Base-by-base conservation (phyloP, 768 basidiomycete species). In the Leccinum pellstonianum region DNA sequence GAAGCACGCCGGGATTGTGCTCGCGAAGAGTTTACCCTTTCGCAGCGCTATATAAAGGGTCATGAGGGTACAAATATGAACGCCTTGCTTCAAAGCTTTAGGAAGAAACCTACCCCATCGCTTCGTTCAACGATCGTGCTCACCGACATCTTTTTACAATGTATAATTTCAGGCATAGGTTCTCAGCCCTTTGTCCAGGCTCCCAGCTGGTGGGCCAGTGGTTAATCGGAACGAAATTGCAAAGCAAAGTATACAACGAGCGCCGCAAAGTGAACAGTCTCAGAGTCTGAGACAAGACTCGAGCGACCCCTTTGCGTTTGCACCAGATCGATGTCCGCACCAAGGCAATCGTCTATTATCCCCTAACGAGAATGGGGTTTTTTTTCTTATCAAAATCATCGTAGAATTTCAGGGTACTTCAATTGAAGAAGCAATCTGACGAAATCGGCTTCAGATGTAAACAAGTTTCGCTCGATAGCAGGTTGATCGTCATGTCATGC, bases 101-200 rank as follows among this genome's bases (percentile, higher is more conserved):
- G 97, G 91, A 98, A 68, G 74, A 83, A 52, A 85, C 89, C 46
- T 88, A 90, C 66, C 75, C 77, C 5, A 72, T 83, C 69, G 19
- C 66, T 19, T 75, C 84, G 25, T 82, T 88, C n/a, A n/a, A n/a
- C n/a, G 55, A 83, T 93, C 59, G 93, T 94, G 19, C 77, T 98
- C 37, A 97, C 96, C 12, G 97, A 99, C 75, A 99, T 96, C 0
- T 97, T 8, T 91, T 95, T 6, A 91, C 91, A 2, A 83, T 29
- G 86, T 83, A 0, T 98, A 98, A 76, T 95, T 93, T 79, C 81
- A 84, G 76, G 94, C 84, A 70, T 48, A 60, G 58, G 17, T 64
- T 31, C 31, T 11, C 31, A 4, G 31, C 31, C 31, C 29, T 27
- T 29, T 29, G 29, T 31, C 31, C 31, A 31, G 31, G 10, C 27